These are phyloP conservation scores for Starmerella asiatica DNA, from an alignment of 805 yeast species.

Conservation along the genomic window DNA sequence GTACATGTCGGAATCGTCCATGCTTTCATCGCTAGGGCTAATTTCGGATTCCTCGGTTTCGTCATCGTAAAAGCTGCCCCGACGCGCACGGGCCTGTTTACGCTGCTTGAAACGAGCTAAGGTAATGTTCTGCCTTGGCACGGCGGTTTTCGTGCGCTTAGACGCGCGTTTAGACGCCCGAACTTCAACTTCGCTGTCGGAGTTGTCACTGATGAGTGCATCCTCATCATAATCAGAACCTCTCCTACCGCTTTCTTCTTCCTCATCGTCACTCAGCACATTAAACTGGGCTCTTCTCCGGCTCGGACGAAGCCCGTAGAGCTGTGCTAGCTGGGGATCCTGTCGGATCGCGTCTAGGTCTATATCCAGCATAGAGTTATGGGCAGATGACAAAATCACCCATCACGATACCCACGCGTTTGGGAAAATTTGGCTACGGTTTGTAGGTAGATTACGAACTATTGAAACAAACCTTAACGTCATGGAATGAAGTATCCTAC, in stretches of 20 bases:
- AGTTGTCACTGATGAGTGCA: conserved; percentile 5
- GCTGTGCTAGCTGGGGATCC: conserved; percentile 25
- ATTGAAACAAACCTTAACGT: too few species aligned
- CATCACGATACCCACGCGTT: too few species aligned
- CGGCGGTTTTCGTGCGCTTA: background rate
- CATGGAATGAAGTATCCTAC: too few species aligned
- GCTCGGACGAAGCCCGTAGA: conserved; percentile 33
- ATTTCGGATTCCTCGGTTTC: conserved; percentile 15
- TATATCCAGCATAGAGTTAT: conserved; percentile 13
- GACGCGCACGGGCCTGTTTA: conserved; percentile 8
- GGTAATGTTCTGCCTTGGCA: background rate
- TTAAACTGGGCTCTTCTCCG: conserved; percentile 20
- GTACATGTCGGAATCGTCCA: conserved; percentile 2
- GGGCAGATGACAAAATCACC: conserved; percentile 9
- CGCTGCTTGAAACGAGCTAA: conserved; percentile 3
- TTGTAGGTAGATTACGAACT: too few species aligned
- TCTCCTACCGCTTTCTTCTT: conserved; percentile 7
- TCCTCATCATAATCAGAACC: conserved; percentile 8
- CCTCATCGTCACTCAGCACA: conserved; percentile 20
- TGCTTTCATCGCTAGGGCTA: background rate
- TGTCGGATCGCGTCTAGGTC: conserved; percentile 18
- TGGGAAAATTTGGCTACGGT: too few species aligned
- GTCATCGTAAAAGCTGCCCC: conserved; percentile 19
- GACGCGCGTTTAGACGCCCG: conserved; percentile 10
- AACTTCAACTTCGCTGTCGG: conserved; percentile 8